A percentile compares a stretch with the other conserved stretches of the same genome.
Conservation (phyloP, 257 asterid species). For the Plectranthus barbatus region DNA sequence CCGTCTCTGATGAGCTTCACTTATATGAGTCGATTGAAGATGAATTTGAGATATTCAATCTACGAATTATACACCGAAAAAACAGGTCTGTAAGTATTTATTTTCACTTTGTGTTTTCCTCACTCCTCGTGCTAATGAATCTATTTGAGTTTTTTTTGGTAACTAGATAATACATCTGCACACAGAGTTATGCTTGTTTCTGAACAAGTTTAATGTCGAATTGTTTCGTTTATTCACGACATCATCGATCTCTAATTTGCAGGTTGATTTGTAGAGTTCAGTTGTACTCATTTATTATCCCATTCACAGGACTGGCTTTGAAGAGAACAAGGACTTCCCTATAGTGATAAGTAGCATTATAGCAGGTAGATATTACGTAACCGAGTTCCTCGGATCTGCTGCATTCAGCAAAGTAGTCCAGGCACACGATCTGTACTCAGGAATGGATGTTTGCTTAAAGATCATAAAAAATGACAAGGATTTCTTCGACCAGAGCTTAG, state of each 20-base stretch:
- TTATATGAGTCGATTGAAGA: constrained; percentile 46
- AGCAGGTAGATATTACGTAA: constrained; percentile 71
- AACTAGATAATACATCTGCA: not conserved
- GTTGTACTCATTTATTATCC: constrained; percentile 44
- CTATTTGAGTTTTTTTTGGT: not conserved
- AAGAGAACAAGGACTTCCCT: constrained; percentile 85
- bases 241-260: constrained; percentile 1
- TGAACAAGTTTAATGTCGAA: not conserved
- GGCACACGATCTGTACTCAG: constrained; percentile 75
- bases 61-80: constrained; percentile 78
- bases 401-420: constrained; percentile 95
- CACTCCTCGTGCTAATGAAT: not conserved
- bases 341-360: constrained; percentile 63
- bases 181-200: not conserved
- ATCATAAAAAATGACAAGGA: constrained; percentile 95
- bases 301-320: constrained; percentile 92
- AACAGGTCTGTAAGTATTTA: constrained; percentile 54
- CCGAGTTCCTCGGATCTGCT: constrained; percentile 87
- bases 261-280: constrained; percentile 42
- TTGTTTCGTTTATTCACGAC: constrained; percentile 7
- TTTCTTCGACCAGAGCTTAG: constrained; percentile 93
- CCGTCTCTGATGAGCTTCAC: constrained; percentile 41
- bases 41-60: constrained; percentile 64
- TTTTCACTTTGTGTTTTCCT: not conserved
- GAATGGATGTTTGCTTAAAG: constrained; percentile 86